Evolutionary conservation across 805 yeast genomes (phyloP), one percentile per base, ranked within the genome.

Genomic region (Candida cerambycidarum): DNA sequence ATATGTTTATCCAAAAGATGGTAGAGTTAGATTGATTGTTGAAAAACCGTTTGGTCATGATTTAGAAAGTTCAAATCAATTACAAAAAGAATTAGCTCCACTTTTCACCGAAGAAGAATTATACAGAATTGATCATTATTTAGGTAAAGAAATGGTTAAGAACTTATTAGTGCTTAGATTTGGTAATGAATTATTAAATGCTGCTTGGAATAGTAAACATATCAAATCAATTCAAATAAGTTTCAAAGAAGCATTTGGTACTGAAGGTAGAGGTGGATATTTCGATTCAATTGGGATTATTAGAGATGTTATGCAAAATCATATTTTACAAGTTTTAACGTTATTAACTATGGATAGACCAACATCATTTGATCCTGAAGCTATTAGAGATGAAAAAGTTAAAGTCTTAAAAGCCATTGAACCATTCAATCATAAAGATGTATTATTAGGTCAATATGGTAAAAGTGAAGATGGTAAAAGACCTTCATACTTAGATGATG

Each of bases 11-110:
- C 80, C 84, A 29, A 61, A 65, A 29, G 70, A 78, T 41, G 96
- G 96, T 41, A 58, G 75, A 42, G 51, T 89, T 28, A 80, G 97
- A 63, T 71, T 93, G 53, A 88, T 93, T 57, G 87, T 93, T 42
- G 99, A 93, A 71, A 93, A 93, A 73, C 99, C 99, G 30, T 93
- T 93, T 61, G 99, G 99, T 49, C 93, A 81, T 63, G 98, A 93
- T 63, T 78, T 93, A 56, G 78, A 75, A 47, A 75, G 89, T 41
- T 81, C 95, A 3, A 78, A 88, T 56, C 83, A 80, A 55, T 73
- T 93, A 60, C 97, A 89, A 71, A 58, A 69, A 43, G 76, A 79
- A 48, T 75, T 93, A 56, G 80, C 90, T 13, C 98, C 98, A 14
- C 67, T 90, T 38, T 92, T 90, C 80, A 67, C 79, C 18, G 99